These are phyloP conservation scores for Paxillus rubicundulus DNA, from an alignment of 768 basidiomycete species.

Conservation along the genomic window DNA sequence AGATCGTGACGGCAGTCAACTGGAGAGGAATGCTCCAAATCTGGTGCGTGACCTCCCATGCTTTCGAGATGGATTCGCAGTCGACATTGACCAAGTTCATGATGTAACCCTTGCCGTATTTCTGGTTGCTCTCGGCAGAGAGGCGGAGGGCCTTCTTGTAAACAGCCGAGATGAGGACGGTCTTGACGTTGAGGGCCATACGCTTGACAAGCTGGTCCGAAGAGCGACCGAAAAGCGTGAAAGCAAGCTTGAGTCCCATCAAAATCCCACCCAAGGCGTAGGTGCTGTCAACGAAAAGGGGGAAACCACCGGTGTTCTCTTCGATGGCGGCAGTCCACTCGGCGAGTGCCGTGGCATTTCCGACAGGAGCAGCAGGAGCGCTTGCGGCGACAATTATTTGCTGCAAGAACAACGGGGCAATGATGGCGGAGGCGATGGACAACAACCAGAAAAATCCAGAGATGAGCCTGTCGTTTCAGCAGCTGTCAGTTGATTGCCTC, in stretches of 20 bases:
- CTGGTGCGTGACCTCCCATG: slow-evolving; percentile 27
- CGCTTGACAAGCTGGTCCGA: slow-evolving; percentile 30
- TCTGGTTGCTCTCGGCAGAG: slow-evolving; percentile 25
- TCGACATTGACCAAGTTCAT: slow-evolving; percentile 32
- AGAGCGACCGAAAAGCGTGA: slow-evolving; percentile 26
- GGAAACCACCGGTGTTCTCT: slow-evolving; percentile 27
- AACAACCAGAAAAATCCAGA: slow-evolving; percentile 31
- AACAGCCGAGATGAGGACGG: slow-evolving; percentile 27
- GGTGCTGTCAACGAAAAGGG: slow-evolving; percentile 24
- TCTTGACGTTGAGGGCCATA: slow-evolving; percentile 30
- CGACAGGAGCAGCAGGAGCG: slow-evolving; percentile 18
- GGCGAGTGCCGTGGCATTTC: slow-evolving; percentile 20
- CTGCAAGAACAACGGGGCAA: slow-evolving; percentile 26
- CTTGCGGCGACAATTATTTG: slow-evolving; percentile 26
- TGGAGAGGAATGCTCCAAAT: slow-evolving; percentile 29
- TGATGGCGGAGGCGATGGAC: slow-evolving; percentile 18
- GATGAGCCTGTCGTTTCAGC: slow-evolving; percentile 15
- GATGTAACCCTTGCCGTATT: slow-evolving; percentile 26
- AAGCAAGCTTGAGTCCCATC: slow-evolving; percentile 24
- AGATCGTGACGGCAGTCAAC: slow-evolving; percentile 17
- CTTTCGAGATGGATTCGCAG: slow-evolving; percentile 29
- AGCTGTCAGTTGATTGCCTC: background rate
- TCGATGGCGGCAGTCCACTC: slow-evolving; percentile 19
- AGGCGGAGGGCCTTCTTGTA: slow-evolving; percentile 31
- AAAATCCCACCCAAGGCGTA: slow-evolving; percentile 23